Evolutionary conservation across 2,329 filamentous ascomycete genomes (phyloP).

Genomic region (Trichophyton simii): DNA sequence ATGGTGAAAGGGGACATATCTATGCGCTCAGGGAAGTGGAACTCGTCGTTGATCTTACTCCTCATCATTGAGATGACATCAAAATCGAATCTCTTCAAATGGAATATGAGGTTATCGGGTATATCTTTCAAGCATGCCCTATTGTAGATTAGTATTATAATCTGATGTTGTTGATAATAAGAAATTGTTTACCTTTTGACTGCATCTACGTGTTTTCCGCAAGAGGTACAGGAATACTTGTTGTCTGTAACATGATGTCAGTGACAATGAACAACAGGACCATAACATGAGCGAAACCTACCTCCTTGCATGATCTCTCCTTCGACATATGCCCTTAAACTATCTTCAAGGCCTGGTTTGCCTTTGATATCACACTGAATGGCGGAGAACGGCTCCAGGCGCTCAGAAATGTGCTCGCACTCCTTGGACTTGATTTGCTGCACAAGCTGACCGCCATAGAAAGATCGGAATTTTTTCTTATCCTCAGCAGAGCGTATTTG

Average conservation of each 20-base stretch:
- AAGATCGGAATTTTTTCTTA: conserved; percentile 62
- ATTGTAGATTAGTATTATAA: conserved; percentile 12
- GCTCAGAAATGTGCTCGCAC: conserved; percentile 84
- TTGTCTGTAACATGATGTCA: conserved; percentile 50
- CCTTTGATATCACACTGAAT: conserved; percentile 96
- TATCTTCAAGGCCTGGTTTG: conserved; percentile 70
- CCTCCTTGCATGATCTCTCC: conserved; percentile 92
- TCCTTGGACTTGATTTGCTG: conserved; percentile 94
- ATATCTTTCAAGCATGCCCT: conserved; percentile 84
- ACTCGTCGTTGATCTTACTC: conserved; percentile 91
- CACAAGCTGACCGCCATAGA: conserved; percentile 83
- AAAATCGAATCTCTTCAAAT: conserved; percentile 55
- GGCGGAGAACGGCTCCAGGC: conserved; percentile 79
- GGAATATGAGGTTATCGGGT: conserved; percentile 88
- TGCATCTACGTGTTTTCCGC: conserved; percentile 78
- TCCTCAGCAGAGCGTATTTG: conserved; percentile 57
- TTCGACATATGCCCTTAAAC: conserved; percentile 86
- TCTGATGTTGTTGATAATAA: neutral
- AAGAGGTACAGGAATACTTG: conserved; percentile 93
- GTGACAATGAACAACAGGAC: neutral
- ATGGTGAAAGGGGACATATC: conserved; percentile 85
- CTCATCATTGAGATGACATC: conserved; percentile 55
- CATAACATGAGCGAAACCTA: conserved; percentile 23
- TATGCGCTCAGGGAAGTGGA: conserved; percentile 70
- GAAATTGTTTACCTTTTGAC: conserved; percentile 57